Percentiles rank a stretch among this genome's conserved stretches.
Evolutionary conservation across 1,284 basidiomycete genomes (phyloP).

Genomic region (Puccinia triticina): DNA sequence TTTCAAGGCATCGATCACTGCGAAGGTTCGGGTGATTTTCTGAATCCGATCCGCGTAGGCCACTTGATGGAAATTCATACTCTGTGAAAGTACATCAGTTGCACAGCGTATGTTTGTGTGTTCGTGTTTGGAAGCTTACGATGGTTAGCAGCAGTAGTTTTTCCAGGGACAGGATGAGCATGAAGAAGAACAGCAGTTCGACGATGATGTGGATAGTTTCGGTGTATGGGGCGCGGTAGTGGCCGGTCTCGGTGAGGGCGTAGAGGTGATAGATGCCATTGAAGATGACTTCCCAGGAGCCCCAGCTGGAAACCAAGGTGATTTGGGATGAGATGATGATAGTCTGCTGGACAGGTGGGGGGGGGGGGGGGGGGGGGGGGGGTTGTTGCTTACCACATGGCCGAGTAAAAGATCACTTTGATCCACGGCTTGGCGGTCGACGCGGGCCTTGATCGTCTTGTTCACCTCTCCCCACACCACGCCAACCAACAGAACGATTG

Average conservation of each 20-base stretch:
- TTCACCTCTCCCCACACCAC: constrained; percentile 74
- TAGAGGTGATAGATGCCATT: constrained; percentile 24
- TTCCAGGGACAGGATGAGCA: constrained; percentile 41
- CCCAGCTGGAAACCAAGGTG: constrained; percentile 52
- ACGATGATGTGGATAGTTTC: constrained; percentile 26
- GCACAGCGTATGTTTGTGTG: constrained; percentile 64
- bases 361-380: too few relatives aligned
- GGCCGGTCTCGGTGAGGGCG: background rate
- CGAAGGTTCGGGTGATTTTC: constrained; percentile 66
- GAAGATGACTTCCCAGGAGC: constrained; percentile 48
- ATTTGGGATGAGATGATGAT: background rate
- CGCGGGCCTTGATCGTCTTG: constrained; percentile 68
- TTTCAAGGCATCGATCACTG: constrained; percentile 71
- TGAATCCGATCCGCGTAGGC: constrained; percentile 75
- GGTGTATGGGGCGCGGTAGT: constrained; percentile 36
- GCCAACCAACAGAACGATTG: constrained; percentile 64
- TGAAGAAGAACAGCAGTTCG: constrained; percentile 31
- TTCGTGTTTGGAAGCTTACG: constrained; percentile 60
- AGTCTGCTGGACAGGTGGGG: constrained; percentile 61
- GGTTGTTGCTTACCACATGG: constrained; percentile 32
- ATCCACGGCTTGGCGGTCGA: constrained; percentile 70
- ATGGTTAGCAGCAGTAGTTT: constrained; percentile 44
- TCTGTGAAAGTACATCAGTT: constrained; percentile 61
- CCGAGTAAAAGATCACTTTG: constrained; percentile 50
- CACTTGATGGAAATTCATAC: constrained; percentile 68